These are phyloP conservation scores for Xylaria palmicola DNA, from an alignment of 495 filamentous ascomycete species.

Conservation along the genomic window DNA sequence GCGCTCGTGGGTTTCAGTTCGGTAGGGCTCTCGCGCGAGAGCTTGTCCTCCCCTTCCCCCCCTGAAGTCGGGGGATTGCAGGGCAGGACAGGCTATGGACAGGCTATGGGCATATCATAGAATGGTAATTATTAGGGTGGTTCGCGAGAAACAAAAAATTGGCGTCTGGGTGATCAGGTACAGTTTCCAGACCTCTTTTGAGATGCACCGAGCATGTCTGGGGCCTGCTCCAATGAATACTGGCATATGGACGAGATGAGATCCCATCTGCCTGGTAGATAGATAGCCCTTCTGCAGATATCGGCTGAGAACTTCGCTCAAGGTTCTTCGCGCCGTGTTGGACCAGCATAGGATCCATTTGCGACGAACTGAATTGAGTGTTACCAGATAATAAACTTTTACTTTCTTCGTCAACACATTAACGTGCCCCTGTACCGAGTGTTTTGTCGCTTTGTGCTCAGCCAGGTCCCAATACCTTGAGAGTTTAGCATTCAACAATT, in stretches of 20 bases:
- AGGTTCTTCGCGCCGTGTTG: slow-evolving; percentile 36
- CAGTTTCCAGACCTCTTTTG: slow-evolving; percentile 31
- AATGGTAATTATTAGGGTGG: slow-evolving; percentile 45
- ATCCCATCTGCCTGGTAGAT: slow-evolving; percentile 33
- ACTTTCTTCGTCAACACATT: slow-evolving; percentile 17
- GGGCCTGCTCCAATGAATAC: slow-evolving; percentile 32
- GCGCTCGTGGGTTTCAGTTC: slow-evolving; percentile 52
- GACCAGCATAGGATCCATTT: slow-evolving; percentile 34
- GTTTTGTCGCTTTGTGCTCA: no score
- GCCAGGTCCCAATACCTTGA: no score
- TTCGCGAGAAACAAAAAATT: slow-evolving; percentile 35
- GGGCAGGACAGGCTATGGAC: slow-evolving; percentile 21
- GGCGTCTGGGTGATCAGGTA: slow-evolving; percentile 36
- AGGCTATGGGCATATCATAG: slow-evolving; percentile 34
- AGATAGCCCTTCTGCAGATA: slow-evolving; percentile 32
- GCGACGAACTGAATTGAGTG: slow-evolving; percentile 39
- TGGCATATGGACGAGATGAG: slow-evolving; percentile 32
- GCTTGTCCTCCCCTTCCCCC: slow-evolving; percentile 20
- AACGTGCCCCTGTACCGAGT: no score
- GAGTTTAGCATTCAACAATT: no score
- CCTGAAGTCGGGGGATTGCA: slow-evolving; percentile 22
- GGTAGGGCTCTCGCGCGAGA: slow-evolving; percentile 31
- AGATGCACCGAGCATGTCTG: slow-evolving; percentile 40
- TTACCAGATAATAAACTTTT: slow-evolving; percentile 41
- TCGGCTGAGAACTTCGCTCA: slow-evolving; percentile 35